Base-by-base conservation (phyloP, 176 grass and related monocot genomes). In the Bonia amplexicaulis region DNA sequence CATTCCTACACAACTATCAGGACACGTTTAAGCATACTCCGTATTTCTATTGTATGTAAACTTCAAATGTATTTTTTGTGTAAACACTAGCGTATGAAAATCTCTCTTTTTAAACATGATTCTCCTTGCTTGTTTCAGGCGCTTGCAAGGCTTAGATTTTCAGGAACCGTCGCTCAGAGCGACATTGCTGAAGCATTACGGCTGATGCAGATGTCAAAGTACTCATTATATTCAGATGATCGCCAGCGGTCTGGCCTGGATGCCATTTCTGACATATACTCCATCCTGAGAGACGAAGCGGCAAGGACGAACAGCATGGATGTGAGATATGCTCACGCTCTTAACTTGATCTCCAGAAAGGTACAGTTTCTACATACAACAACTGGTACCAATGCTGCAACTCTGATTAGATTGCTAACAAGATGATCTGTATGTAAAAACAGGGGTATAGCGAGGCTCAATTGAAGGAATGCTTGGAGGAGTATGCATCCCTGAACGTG, bases 271-370 rank as follows among this genome's bases (percentile, higher is more conserved):
- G 97, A 99, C 81, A 99, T 99, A 63, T 99, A 96, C 86, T 99
- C 97, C 14, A 88, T 99, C 68, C 83, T 96, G 84, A 89, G 97
- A 86, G 93, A 99, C 13, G 97, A 99, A 88, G 97, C 93, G 2
- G 90, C 93, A 33, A 92, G 97, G 87, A 88, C 88, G 2, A 90
- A 66, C 65, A 88, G 86, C 84, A 91, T 99, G 90, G 97, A 99
- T 88, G 86, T 99, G 66, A 94, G 85, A 91, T 99, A 96, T 85
- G 87, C 90, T 80, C 84, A 96, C 65, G 93, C 97, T 90, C 93
- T 99, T 83, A 99, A 99, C 76, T 96, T 95, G 86, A 99, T 96
- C 44, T 99, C 97, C 42, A 92, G 97, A 96, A 99, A 99, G 97
- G 97, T 99, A 89, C 7, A 14, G 6, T 33, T 52, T 84, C 74